phyloP scores from a whole-genome alignment of 768 basidiomycete species.

The Chalciporus pseudorubinellus region DNA sequence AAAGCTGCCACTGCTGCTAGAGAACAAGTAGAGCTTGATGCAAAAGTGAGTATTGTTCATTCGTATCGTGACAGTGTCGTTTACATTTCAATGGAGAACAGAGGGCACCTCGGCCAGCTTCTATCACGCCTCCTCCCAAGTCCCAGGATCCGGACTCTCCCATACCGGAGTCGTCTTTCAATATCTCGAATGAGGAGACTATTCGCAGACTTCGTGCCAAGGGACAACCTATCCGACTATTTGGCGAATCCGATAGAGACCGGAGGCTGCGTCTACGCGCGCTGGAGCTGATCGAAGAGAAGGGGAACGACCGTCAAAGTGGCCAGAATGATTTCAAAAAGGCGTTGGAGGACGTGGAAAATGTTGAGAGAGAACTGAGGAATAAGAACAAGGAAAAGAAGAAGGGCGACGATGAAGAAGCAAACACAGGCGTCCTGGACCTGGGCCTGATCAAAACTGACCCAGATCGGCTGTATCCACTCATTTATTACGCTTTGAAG shows the following conservation, averaged over 20 bases:
- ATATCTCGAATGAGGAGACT: constrained; percentile 92
- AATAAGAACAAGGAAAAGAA: constrained; percentile 58
- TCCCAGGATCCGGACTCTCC: constrained; percentile 40
- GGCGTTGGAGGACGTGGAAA: constrained; percentile 84
- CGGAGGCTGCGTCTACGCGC: constrained; percentile 86
- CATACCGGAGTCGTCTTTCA: constrained; percentile 53
- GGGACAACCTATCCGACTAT: constrained; percentile 91
- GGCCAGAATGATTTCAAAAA: constrained; percentile 96
- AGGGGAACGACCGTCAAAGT: constrained; percentile 70
- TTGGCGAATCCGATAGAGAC: constrained; percentile 95
- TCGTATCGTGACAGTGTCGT: constrained; percentile 13
- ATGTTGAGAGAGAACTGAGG: constrained; percentile 63
- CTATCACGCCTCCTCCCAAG: constrained; percentile 38
- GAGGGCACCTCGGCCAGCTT: constrained; percentile 38
- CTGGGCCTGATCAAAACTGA: constrained; percentile 81
- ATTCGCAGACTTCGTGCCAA: constrained; percentile 85
- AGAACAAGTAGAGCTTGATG: constrained; percentile 25
- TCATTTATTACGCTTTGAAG: constrained; percentile 96
- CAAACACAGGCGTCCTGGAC: constrained; percentile 64
- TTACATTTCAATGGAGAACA: constrained; percentile 49
- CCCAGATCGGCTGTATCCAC: constrained; percentile 92
- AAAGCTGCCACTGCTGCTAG: constrained; percentile 10
- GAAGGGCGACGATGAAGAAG: constrained; percentile 54
- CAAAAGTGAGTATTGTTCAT: constrained; percentile 44
- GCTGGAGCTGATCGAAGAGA: constrained; percentile 92